A percentile compares a stretch with the other conserved stretches of the same genome.
Evolutionary conservation across 257 asterid species (phyloP).

Genomic region (Hygrophila difformis): DNA sequence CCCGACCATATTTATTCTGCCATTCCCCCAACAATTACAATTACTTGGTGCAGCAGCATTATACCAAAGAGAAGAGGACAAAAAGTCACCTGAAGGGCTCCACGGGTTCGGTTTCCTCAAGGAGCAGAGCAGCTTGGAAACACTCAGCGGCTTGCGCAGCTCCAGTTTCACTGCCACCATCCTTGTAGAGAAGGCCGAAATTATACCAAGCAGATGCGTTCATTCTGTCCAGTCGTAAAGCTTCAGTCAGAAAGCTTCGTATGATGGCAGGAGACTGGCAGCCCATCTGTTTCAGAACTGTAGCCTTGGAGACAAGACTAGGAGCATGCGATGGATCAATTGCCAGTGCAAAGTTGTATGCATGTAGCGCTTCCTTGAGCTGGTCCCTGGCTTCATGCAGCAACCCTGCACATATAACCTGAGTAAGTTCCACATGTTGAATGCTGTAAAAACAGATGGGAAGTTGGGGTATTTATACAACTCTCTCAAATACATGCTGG

Average conservation of each 20-base stretch:
- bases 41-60: not conserved
- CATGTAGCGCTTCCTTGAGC: slow-evolving; percentile 49
- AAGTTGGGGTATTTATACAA: no score
- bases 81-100: slow-evolving; percentile 64
- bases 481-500: no score
- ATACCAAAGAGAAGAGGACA: not conserved
- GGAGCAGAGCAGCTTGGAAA: slow-evolving; percentile 58
- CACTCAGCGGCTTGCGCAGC: slow-evolving; percentile 70
- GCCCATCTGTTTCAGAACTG: slow-evolving; percentile 38
- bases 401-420: slow-evolving; percentile 52
- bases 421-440: not conserved
- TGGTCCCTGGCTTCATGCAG: slow-evolving; percentile 64
- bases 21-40: not conserved
- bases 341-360: slow-evolving; percentile 49
- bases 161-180: slow-evolving; percentile 34
- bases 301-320: slow-evolving; percentile 63
- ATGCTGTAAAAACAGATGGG: no score
- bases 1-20: no score
- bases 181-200: slow-evolving; percentile 68
- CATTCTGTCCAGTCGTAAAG: slow-evolving; percentile 58
- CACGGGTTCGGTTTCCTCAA: slow-evolving; percentile 70
- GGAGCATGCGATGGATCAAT: slow-evolving; percentile 62
- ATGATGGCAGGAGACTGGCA: slow-evolving; percentile 35
- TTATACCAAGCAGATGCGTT: slow-evolving; percentile 68
- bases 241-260: slow-evolving; percentile 66